phyloP scores from a whole-genome alignment of 202 grass and related monocot species.

The Panicum hallii region DNA sequence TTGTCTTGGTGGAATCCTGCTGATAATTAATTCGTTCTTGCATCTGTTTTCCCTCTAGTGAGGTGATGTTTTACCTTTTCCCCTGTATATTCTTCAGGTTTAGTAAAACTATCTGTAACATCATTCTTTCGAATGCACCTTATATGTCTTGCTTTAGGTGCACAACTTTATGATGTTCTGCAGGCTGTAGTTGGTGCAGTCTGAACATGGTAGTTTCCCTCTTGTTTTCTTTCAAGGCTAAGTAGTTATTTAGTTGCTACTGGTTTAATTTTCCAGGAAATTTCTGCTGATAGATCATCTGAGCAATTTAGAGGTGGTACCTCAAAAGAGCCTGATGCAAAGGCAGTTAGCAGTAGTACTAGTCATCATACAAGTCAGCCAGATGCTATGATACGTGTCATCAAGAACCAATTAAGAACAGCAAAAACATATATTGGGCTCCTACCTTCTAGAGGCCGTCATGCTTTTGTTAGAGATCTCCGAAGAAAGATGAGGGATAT shows the following conservation, averaged over 20 bases:
- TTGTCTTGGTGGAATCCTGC: not conserved
- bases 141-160: slow-evolving; percentile 7
- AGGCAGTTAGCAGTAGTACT: slow-evolving; percentile 16
- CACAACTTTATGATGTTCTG: slow-evolving; percentile 3
- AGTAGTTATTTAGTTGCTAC: not conserved
- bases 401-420: slow-evolving; percentile 71
- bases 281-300: slow-evolving; percentile 32
- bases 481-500: slow-evolving; percentile 53
- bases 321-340: not conserved
- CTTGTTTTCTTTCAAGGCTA: slow-evolving; percentile 8
- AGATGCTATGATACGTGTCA: slow-evolving; percentile 50
- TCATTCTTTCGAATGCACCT: not conserved
- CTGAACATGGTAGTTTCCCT: not conserved
- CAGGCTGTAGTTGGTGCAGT: not conserved
- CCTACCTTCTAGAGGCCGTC: slow-evolving; percentile 47
- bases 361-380: slow-evolving; percentile 18
- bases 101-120: not conserved
- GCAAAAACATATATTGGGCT: slow-evolving; percentile 55
- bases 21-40: not conserved
- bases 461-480: slow-evolving; percentile 61
- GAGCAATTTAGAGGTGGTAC: slow-evolving; percentile 31
- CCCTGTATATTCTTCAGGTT: not conserved
- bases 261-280: slow-evolving; percentile 53
- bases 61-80: not conserved
- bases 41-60: not conserved